Percentiles rank a stretch among this genome's conserved stretches.
Conservation (phyloP, 257 asterid genomes). For the Voacanga thouarsii region DNA sequence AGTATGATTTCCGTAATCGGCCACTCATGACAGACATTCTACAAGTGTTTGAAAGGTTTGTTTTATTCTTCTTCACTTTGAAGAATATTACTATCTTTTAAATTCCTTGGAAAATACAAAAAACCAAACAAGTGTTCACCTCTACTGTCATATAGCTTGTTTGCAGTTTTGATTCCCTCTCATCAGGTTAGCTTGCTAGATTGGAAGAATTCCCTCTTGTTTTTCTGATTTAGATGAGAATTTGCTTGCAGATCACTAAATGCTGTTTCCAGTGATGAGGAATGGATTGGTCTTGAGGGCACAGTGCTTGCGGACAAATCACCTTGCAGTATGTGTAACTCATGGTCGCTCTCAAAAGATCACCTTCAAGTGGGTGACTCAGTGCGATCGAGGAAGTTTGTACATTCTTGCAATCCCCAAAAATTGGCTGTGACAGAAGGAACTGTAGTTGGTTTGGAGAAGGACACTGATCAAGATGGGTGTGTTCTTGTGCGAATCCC, state of each 20-base stretch:
- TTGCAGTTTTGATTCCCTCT: no score
- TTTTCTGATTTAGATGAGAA: background rate
- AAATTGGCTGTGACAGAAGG: slow-evolving; percentile 43
- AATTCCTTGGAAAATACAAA: background rate
- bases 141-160: no score
- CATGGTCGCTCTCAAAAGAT: slow-evolving; percentile 59
- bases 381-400: slow-evolving; percentile 48
- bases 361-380: slow-evolving; percentile 55
- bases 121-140: background rate
- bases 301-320: slow-evolving; percentile 33
- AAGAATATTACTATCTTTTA: background rate
- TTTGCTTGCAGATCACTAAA: slow-evolving; percentile 43
- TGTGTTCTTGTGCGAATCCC: slow-evolving; percentile 46
- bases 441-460: slow-evolving; percentile 53
- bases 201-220: background rate
- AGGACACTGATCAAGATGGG: slow-evolving; percentile 48
- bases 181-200: background rate
- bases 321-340: slow-evolving; percentile 31
- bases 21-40: slow-evolving; percentile 57
- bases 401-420: slow-evolving; percentile 30
- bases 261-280: slow-evolving; percentile 38
- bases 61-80: background rate
- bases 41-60: slow-evolving; percentile 54
- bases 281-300: slow-evolving; percentile 42
- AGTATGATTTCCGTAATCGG: slow-evolving; percentile 59